Evolutionary conservation across 2,329 filamentous ascomycete genomes (phyloP), one percentile per base, ranked within the genome.

Genomic region (Podosphaera leucotricha): DNA sequence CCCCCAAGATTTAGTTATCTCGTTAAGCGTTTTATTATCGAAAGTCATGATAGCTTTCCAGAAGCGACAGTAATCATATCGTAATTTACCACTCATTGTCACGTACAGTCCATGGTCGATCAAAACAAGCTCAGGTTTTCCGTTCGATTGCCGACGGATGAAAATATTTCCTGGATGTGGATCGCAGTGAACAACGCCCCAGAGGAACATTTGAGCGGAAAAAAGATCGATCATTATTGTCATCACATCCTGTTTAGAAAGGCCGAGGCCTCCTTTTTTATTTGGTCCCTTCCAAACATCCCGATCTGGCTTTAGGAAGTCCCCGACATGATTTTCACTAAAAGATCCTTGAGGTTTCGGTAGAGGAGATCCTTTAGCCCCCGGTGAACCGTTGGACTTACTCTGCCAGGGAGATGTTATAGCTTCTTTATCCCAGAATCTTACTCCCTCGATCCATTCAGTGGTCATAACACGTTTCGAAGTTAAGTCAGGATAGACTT

Each of bases 21-120:
- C 65, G 44, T 64, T 60, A 44, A 95, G 77, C 2, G 80, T 82
- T 19, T 70, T 65, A 61, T 94, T 93, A 66, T 98, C 90, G 52
- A 95, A 90, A 0, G 84, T 85, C 66, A 95, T 75, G 10, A 98
- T 72, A 0, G 80, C 77, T 61, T 92, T 92, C 90, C 90, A 98
- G 64, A 98, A 90, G 3, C 73, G 66, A 16, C 77, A 76, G 60
- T 95, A 95, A 59, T 95, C 75, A 55, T 79, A 77, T 10, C 85
- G 73, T 64, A 95, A 93, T 47, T 73, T 66, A 1, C 80, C 77
- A 20, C 73, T 68, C 81, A 95, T 90, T 60, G 82, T 79, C 45
- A 95, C 83, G 63, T 98, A 98, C 5, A 98, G 73, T 0, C 90
- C 90, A 61, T 98, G 90, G 61, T 98, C 90, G 57, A 98, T 93